phyloP scores from a whole-genome alignment of 2,329 filamentous ascomycete genomes.

The Botrytis hyacinthi region DNA sequence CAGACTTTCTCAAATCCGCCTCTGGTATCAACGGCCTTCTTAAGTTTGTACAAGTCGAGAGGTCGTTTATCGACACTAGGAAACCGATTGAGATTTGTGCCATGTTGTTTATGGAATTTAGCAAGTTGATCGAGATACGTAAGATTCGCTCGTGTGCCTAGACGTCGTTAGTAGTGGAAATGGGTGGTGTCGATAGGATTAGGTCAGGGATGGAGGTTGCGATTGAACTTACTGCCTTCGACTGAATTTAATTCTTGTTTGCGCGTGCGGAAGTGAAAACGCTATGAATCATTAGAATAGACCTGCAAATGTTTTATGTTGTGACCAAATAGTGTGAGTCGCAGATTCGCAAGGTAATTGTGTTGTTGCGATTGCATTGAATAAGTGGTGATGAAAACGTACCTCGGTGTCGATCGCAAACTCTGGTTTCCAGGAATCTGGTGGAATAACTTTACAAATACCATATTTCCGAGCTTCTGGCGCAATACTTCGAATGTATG shows the following conservation, averaged over 20 bases:
- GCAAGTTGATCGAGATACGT: conserved; percentile 93
- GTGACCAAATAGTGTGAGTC: background rate
- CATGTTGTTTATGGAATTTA: conserved; percentile 97
- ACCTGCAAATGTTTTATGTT: background rate
- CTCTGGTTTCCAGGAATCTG: conserved; percentile 87
- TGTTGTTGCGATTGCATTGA: background rate
- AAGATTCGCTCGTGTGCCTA: conserved; percentile 90
- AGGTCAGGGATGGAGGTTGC: conserved; percentile 15
- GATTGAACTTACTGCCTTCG: conserved; percentile 79
- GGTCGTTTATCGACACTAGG: conserved; percentile 98
- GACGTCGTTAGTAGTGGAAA: conserved; percentile 30
- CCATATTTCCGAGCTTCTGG: conserved; percentile 85
- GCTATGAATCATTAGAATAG: conserved; percentile 52
- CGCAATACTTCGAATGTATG: conserved; percentile 88
- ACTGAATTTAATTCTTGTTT: conserved; percentile 97
- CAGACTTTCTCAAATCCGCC: conserved; percentile 96
- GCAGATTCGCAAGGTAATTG: background rate
- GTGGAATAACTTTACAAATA: conserved; percentile 93
- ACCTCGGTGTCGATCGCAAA: conserved; percentile 98
- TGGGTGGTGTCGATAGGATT: background rate
- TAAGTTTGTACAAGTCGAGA: conserved; percentile 89
- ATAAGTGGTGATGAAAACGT: conserved; percentile 30
- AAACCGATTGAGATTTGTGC: conserved; percentile 87
- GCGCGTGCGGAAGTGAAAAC: conserved; percentile 93
- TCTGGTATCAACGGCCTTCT: conserved; percentile 92